A percentile compares a stretch with the other conserved stretches of the same genome.
These are phyloP conservation scores for Amylostereum chailletii DNA, from an alignment of 1,284 basidiomycete species.

Conservation along the genomic window DNA sequence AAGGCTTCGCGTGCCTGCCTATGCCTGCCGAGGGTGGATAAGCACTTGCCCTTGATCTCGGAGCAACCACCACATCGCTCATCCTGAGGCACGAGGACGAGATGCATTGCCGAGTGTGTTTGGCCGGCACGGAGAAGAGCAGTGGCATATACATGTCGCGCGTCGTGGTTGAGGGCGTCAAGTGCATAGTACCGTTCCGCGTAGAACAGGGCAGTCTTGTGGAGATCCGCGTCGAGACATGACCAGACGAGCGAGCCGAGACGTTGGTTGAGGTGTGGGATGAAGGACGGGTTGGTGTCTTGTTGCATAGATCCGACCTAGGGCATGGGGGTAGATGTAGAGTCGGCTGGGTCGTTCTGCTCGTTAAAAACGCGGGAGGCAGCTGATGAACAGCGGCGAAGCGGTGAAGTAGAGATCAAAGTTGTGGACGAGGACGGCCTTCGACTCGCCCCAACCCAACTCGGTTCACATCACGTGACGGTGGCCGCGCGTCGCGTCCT, in stretches of 20 bases:
- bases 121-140: conserved; percentile 68
- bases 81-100: conserved; percentile 54
- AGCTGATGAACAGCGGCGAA: background rate
- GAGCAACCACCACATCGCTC: conserved; percentile 67
- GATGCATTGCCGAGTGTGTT: conserved; percentile 67
- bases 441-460: background rate
- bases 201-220: conserved; percentile 72
- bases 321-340: conserved; percentile 15
- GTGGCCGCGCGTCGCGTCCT: no score
- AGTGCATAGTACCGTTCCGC: conserved; percentile 71
- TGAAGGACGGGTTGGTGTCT: conserved; percentile 34
- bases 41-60: conserved; percentile 74
- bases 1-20: conserved; percentile 65
- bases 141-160: conserved; percentile 77
- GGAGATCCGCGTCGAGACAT: conserved; percentile 69
- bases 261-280: conserved; percentile 50
- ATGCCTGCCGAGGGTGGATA: conserved; percentile 61
- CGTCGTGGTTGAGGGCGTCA: conserved; percentile 66
- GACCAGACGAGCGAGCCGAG: conserved; percentile 66
- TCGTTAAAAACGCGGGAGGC: background rate
- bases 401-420: background rate
- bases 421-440: background rate
- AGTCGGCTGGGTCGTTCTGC: background rate
- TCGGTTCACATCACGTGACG: conserved; percentile 3
- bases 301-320: conserved; percentile 33